Percentiles rank a stretch among this genome's conserved stretches.
phyloP scores from a whole-genome alignment of 495 filamentous ascomycete species.

The Neurospora hispaniola region DNA sequence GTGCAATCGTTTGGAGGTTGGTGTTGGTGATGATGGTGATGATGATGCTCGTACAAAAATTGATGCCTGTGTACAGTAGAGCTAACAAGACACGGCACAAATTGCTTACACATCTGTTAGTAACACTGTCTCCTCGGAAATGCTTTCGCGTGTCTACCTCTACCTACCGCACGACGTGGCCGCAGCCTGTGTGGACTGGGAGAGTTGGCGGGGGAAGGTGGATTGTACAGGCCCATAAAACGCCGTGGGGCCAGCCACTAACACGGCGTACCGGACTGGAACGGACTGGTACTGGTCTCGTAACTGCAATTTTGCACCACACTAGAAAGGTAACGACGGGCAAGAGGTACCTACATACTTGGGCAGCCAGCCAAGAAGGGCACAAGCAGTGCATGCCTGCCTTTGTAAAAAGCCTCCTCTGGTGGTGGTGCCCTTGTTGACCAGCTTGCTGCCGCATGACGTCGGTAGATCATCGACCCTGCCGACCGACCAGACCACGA shows the following conservation, averaged over 20 bases:
- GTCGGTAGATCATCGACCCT: slow-evolving; percentile 1
- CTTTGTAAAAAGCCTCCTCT: neutral
- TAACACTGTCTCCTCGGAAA: neutral
- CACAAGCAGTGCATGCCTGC: neutral
- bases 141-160: neutral
- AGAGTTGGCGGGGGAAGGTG: neutral
- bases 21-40: neutral
- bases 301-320: neutral
- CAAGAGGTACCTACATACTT: neutral
- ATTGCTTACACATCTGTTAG: neutral
- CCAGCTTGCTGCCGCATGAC: slow-evolving; percentile 3
- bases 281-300: neutral
- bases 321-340: neutral
- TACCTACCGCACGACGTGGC: neutral
- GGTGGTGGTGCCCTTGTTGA: neutral
- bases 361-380: neutral
- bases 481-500: neutral
- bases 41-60: neutral
- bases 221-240: neutral
- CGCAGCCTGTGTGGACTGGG: neutral
- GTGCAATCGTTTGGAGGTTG: neutral
- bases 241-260: neutral
- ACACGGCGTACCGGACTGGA: neutral
- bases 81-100: neutral
- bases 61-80: neutral